Conservation (phyloP, 371 early-diverging fungal species). For the Mortierella sp. region DNA sequence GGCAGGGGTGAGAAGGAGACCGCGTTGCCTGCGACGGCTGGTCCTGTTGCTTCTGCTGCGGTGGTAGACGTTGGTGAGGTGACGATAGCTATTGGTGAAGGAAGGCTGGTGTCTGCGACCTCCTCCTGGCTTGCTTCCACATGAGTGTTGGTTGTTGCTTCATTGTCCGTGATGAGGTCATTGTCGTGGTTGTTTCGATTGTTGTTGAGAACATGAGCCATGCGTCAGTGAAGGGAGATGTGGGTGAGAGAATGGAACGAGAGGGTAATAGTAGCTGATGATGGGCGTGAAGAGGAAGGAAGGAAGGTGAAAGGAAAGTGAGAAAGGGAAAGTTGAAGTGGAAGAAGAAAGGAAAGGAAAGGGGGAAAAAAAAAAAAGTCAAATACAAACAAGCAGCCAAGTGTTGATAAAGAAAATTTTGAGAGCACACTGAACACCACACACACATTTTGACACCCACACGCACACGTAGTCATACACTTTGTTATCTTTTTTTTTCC, state of each 20-base stretch:
- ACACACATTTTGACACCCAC: neutral
- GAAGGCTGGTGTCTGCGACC: neutral
- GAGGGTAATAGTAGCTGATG: neutral
- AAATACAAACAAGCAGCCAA: neutral
- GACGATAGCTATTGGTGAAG: conserved; percentile 30
- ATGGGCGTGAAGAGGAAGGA: no score
- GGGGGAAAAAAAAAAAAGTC: neutral
- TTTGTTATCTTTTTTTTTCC: neutral
- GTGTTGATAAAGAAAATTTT: neutral
- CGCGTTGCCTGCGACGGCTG: neutral
- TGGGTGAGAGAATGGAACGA: neutral
- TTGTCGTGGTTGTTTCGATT: neutral
- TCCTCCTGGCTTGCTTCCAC: neutral
- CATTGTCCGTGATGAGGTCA: conserved; percentile 1
- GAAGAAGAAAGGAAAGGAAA: neutral
- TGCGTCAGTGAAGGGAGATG: conserved; percentile 13
- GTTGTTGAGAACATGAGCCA: conserved; percentile 22
- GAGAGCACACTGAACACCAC: conserved; percentile 6
- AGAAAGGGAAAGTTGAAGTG: neutral
- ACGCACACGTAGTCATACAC: neutral
- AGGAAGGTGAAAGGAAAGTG: neutral
- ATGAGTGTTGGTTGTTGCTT: neutral
- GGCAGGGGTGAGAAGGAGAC: conserved; percentile 34
- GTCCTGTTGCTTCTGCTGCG: neutral
- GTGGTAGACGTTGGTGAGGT: conserved; percentile 14